Conservation (phyloP, 2,329 filamentous ascomycete species). For the Ophiocordyceps sinensis region DNA sequence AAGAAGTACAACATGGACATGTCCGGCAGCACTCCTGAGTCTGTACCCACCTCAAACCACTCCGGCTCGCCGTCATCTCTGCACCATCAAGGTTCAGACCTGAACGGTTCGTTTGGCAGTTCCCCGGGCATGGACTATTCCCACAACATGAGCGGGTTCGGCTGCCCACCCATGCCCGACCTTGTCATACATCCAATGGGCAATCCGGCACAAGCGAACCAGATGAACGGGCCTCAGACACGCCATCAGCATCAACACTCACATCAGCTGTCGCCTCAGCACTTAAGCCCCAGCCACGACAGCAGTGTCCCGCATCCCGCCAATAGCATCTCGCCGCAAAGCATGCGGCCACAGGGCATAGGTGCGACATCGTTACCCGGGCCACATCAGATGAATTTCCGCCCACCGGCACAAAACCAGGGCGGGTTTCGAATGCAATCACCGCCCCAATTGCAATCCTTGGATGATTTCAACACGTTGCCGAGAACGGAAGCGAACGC, state of each 20-base stretch:
- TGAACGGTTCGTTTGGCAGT: conserved; percentile 35
- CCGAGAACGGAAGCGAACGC: conserved; percentile 28
- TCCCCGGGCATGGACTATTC: conserved; percentile 39
- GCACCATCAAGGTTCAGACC: conserved; percentile 15
- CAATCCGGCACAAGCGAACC: conserved; percentile 8
- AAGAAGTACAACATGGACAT: conserved; percentile 22
- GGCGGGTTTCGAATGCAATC: conserved; percentile 17
- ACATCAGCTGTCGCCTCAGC: background rate
- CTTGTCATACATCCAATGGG: conserved; percentile 38
- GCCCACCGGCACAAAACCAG: conserved; percentile 14
- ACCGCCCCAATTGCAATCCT: conserved; percentile 12
- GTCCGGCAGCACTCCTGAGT: conserved; percentile 19
- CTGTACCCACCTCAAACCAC: conserved; percentile 14
- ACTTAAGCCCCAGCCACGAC: conserved; percentile 12
- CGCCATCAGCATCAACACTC: conserved; percentile 8
- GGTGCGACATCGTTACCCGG: conserved; percentile 9
- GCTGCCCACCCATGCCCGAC: conserved; percentile 31
- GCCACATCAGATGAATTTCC: conserved; percentile 14
- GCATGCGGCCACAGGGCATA: conserved; percentile 12
- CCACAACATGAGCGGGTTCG: conserved; percentile 28
- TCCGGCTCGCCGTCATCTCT: conserved; percentile 15
- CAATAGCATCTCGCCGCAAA: conserved; percentile 9
- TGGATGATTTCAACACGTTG: conserved; percentile 32
- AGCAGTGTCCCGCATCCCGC: conserved; percentile 13
- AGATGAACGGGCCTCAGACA: conserved; percentile 7